These are phyloP conservation scores for Ormosia emarginata DNA, from an alignment of 306 rosid species.

Conservation along the genomic window DNA sequence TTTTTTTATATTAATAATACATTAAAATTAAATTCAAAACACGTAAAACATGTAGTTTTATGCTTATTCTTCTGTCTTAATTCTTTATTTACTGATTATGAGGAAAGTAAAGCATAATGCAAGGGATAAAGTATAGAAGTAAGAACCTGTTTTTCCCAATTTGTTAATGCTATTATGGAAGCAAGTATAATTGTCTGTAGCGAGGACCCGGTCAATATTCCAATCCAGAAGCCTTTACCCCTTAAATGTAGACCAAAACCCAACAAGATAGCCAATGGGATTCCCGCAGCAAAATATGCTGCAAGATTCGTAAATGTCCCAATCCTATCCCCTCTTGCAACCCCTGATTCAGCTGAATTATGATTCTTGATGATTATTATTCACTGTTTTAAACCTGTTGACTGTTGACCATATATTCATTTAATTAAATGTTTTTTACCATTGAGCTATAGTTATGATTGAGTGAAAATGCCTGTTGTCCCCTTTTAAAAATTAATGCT, in stretches of 20 bases:
- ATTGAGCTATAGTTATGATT: background rate
- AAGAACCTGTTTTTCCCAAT: conserved; percentile 58
- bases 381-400: too few relatives aligned
- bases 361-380: too few relatives aligned
- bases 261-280: conserved; percentile 36
- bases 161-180: conserved; percentile 32
- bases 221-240: conserved; percentile 63
- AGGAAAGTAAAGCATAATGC: too few relatives aligned
- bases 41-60: too few relatives aligned
- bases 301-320: conserved; percentile 52
- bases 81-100: too few relatives aligned
- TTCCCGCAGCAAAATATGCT: conserved; percentile 51
- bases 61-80: too few relatives aligned
- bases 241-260: conserved; percentile 37
- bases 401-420: background rate
- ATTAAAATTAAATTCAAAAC: too few relatives aligned
- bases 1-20: too few relatives aligned
- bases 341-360: conserved; percentile 23
- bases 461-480: background rate
- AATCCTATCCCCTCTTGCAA: conserved; percentile 60
- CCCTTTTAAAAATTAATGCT: background rate
- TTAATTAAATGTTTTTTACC: background rate
- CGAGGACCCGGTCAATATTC: conserved; percentile 27
- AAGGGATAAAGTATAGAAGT: background rate
- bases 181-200: conserved; percentile 32